Evolutionary conservation across 1,284 basidiomycete species (phyloP).

Genomic region (Schizophyllum amplum): DNA sequence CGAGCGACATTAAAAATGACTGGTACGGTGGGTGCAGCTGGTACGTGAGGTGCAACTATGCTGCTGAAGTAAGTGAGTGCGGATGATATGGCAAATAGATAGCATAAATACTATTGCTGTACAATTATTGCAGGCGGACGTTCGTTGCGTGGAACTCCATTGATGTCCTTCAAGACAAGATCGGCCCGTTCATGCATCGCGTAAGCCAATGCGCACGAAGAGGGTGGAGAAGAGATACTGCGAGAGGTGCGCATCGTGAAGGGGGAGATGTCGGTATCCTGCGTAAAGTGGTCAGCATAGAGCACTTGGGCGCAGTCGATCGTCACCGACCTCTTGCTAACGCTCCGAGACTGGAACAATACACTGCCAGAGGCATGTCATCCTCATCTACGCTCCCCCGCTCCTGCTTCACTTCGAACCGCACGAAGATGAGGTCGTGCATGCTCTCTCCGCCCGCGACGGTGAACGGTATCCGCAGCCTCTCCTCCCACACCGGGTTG

Average conservation of each 20-base stretch:
- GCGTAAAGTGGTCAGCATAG: constrained; percentile 9
- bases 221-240: constrained; percentile 86
- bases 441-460: constrained; percentile 56
- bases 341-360: constrained; percentile 62
- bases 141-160: background rate
- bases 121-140: background rate
- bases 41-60: background rate
- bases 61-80: background rate
- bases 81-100: background rate
- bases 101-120: background rate
- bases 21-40: background rate
- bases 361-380: constrained; percentile 62
- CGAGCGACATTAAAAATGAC: background rate
- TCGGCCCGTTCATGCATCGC: constrained; percentile 22
- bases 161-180: background rate
- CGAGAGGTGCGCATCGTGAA: constrained; percentile 76
- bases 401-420: constrained; percentile 66
- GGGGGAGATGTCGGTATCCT: constrained; percentile 84
- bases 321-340: constrained; percentile 57
- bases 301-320: background rate
- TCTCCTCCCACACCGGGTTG: constrained; percentile 84
- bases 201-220: constrained; percentile 59
- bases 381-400: constrained; percentile 36
- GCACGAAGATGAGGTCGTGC: constrained; percentile 77
- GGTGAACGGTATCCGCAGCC: constrained; percentile 62